These are phyloP conservation scores for Ogataea populi-albae DNA, from an alignment of 805 yeast genomes.

Conservation along the genomic window DNA sequence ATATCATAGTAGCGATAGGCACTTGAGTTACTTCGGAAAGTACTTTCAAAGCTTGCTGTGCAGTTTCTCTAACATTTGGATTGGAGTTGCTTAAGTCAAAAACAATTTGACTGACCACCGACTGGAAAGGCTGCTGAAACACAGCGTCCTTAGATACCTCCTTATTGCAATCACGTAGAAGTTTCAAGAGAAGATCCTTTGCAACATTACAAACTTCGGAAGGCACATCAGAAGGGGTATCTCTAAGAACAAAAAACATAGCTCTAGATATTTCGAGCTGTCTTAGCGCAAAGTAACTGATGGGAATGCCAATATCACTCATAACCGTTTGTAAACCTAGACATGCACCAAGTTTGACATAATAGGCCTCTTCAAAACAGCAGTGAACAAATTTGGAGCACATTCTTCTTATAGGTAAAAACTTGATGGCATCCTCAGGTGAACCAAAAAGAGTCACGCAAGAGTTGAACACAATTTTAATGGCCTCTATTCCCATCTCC, in stretches of 20 bases:
- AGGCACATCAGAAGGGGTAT: conserved; percentile 87
- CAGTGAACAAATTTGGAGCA: conserved; percentile 83
- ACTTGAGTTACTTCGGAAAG: conserved; percentile 69
- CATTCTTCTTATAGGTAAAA: conserved; percentile 73
- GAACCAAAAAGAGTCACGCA: conserved; percentile 68
- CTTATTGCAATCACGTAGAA: conserved; percentile 64
- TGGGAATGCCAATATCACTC: conserved; percentile 63
- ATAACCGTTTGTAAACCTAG: conserved; percentile 75
- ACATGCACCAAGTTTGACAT: conserved; percentile 85
- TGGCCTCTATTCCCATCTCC: conserved; percentile 64
- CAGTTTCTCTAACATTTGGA: conserved; percentile 74
- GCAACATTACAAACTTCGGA: conserved; percentile 72
- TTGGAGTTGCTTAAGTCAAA: conserved; percentile 92
- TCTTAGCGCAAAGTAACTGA: conserved; percentile 68
- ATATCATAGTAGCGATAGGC: conserved; percentile 70
- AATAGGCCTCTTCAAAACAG: conserved; percentile 87
- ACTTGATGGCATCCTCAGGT: conserved; percentile 60
- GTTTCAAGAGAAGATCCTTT: conserved; percentile 57
- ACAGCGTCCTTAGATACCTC: conserved; percentile 61
- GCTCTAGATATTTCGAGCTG: conserved; percentile 86
- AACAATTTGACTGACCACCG: conserved; percentile 83
- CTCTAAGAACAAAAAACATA: conserved; percentile 84
- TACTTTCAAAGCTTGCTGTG: conserved; percentile 65
- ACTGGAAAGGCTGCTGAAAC: conserved; percentile 69
- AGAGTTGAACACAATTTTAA: conserved; percentile 58